Conservation (phyloP, 805 yeast genomes). For the Barnettozyma sp. region DNA sequence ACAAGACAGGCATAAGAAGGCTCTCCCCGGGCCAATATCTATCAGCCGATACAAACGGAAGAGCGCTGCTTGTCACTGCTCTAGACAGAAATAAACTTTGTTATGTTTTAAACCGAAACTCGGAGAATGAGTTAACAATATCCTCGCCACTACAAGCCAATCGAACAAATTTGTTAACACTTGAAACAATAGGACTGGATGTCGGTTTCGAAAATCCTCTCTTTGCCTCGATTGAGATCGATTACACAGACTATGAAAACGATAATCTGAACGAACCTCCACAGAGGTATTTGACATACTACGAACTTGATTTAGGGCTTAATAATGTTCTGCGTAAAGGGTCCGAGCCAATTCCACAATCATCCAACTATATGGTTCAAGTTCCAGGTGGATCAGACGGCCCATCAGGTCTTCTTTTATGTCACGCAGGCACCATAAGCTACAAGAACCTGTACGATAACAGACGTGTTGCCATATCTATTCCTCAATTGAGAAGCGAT, state of each 20-base stretch:
- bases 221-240: constrained; percentile 74
- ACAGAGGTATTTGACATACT: constrained; percentile 47
- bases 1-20: constrained; percentile 70
- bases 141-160: constrained; percentile 73
- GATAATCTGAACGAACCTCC: constrained; percentile 19
- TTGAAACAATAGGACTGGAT: constrained; percentile 54
- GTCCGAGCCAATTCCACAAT: constrained; percentile 31
- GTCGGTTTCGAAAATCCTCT: constrained; percentile 77
- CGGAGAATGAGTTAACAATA: constrained; percentile 39
- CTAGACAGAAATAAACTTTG: constrained; percentile 69
- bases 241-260: constrained; percentile 34
- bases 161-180: constrained; percentile 43
- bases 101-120: constrained; percentile 51
- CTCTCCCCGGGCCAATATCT: constrained; percentile 69
- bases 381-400: constrained; percentile 71
- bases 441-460: constrained; percentile 39
- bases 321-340: constrained; percentile 60
- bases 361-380: constrained; percentile 49
- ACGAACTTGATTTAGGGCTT: constrained; percentile 81
- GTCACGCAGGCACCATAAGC: constrained; percentile 47
- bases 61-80: constrained; percentile 67
- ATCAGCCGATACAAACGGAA: constrained; percentile 60
- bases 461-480: constrained; percentile 36
- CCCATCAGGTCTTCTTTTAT: constrained; percentile 61
- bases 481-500: constrained; percentile 43